phyloP scores from a whole-genome alignment of 2,329 filamentous ascomycete species.

The Ophiostoma angusticollis region DNA sequence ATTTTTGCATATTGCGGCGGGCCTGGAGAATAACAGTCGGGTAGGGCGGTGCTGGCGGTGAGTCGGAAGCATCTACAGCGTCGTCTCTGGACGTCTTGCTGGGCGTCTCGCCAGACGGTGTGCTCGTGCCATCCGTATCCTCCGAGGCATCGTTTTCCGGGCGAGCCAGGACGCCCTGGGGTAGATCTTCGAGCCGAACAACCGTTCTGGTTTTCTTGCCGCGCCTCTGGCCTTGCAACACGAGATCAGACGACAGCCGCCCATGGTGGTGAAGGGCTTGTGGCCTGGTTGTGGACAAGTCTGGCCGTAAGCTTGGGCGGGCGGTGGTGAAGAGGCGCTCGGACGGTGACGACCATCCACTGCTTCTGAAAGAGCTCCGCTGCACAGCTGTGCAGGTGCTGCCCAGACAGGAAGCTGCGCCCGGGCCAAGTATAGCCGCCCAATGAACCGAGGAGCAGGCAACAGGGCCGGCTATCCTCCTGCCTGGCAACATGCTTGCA shows the following conservation, averaged over 20 bases:
- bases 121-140: background rate
- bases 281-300: background rate
- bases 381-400: too few species aligned
- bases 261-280: background rate
- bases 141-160: background rate
- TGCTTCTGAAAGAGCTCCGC: too few species aligned
- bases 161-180: constrained; percentile 40
- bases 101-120: background rate
- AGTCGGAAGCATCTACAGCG: background rate
- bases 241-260: background rate
- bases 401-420: too few species aligned
- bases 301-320: background rate
- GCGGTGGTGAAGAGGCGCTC: background rate
- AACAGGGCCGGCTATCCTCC: too few species aligned
- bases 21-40: constrained; percentile 85
- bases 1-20: constrained; percentile 77
- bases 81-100: background rate
- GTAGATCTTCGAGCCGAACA: constrained; percentile 42
- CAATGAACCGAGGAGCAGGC: too few species aligned
- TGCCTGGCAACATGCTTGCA: too few species aligned
- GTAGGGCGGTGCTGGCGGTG: constrained; percentile 33
- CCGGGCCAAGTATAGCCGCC: too few species aligned
- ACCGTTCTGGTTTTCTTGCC: constrained; percentile 44
- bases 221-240: constrained; percentile 20
- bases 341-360: too few species aligned